phyloP scores from a whole-genome alignment of 139 green algal species.

The Haematococcus lacustris region DNA sequence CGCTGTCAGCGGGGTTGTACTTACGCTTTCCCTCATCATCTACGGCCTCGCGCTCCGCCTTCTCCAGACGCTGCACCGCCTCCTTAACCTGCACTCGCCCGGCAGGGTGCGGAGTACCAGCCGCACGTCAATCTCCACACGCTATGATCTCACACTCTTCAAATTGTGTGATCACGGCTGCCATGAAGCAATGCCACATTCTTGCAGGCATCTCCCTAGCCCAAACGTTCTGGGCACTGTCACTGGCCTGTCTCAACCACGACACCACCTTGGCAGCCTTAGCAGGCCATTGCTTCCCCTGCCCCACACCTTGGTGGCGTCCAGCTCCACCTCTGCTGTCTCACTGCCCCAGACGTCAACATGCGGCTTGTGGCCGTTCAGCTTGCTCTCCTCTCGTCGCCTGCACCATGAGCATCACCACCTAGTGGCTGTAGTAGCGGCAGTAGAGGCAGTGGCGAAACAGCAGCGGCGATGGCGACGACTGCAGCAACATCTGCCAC shows the following conservation, averaged over 20 bases:
- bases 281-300: not conserved
- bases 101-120: not conserved
- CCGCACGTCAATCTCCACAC: not conserved
- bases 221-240: not conserved
- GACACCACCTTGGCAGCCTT: not conserved
- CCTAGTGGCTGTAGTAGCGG: too few relatives aligned
- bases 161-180: not conserved
- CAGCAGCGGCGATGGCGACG: too few relatives aligned
- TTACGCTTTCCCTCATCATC: conserved; percentile 75
- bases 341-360: conserved; percentile 35
- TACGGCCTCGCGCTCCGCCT: conserved; percentile 38
- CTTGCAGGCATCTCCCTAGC: not conserved
- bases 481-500: too few relatives aligned
- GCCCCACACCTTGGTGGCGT: conserved; percentile 19
- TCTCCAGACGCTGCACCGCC: conserved; percentile 50
- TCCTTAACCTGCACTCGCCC: conserved; percentile 4
- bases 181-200: not conserved
- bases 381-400: conserved; percentile 31
- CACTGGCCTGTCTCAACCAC: not conserved
- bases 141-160: not conserved
- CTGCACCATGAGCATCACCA: not conserved
- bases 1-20: conserved; percentile 66
- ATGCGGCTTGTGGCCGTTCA: conserved; percentile 26
- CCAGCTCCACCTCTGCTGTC: conserved; percentile 30
- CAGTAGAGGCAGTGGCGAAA: too few relatives aligned